Percentiles rank a stretch among this genome's conserved stretches.
phyloP scores from a whole-genome alignment of 495 filamentous ascomycete genomes.

The Penicillium cinerascens region DNA sequence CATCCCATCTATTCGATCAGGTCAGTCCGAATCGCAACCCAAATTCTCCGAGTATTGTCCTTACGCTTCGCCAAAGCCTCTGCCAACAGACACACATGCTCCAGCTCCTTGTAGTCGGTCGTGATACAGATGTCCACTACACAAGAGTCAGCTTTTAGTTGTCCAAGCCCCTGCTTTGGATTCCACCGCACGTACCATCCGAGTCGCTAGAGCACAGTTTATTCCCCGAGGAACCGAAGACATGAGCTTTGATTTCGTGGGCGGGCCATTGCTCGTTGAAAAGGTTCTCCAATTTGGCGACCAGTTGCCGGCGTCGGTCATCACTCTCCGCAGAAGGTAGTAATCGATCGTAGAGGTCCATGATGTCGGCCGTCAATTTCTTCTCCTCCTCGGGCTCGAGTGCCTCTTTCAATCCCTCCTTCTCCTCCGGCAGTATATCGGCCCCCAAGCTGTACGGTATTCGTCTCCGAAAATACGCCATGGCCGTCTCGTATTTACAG shows the following conservation, averaged over 20 bases:
- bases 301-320: slow-evolving; percentile 65
- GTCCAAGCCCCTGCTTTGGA: neutral
- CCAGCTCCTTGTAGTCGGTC: slow-evolving; percentile 78
- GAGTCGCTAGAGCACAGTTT: slow-evolving; percentile 93
- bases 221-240: slow-evolving; percentile 97
- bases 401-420: slow-evolving; percentile 59
- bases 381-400: slow-evolving; percentile 72
- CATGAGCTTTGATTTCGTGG: slow-evolving; percentile 80
- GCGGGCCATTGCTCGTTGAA: slow-evolving; percentile 91
- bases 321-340: slow-evolving; percentile 79
- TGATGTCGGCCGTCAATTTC: slow-evolving; percentile 76
- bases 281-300: slow-evolving; percentile 79
- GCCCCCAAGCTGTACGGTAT: slow-evolving; percentile 90
- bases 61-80: slow-evolving; percentile 79
- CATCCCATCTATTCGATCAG: slow-evolving; percentile 73
- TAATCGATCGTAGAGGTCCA: slow-evolving; percentile 77
- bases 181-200: slow-evolving; percentile 65
- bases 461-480: slow-evolving; percentile 68
- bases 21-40: neutral
- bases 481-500: slow-evolving; percentile 81
- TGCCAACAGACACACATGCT: slow-evolving; percentile 83
- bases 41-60: slow-evolving; percentile 22
- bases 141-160: slow-evolving; percentile 17
- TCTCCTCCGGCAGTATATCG: slow-evolving; percentile 66
- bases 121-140: slow-evolving; percentile 97